These are phyloP conservation scores for Paraurostyla sp. DNA, from an alignment of 73 alveolate genomes.

Conservation along the genomic window DNA sequence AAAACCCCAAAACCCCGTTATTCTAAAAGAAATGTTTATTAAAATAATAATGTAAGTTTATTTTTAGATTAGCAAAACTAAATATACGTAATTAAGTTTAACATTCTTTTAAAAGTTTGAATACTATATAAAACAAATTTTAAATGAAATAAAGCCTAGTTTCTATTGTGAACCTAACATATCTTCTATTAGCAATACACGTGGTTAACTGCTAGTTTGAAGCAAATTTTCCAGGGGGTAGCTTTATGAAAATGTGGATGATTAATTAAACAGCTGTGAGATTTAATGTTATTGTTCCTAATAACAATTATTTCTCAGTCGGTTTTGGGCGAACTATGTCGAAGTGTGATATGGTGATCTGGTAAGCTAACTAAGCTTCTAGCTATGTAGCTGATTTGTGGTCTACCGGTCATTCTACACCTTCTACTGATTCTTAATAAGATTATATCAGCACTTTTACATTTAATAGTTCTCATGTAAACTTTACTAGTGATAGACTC, in stretches of 20 bases:
- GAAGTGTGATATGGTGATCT: constrained; percentile 7
- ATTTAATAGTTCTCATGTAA: background rate
- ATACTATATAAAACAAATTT: no score
- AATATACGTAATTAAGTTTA: no score
- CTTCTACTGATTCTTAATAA: background rate
- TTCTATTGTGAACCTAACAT: no score
- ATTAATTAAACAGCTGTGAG: background rate
- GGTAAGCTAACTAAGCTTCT: background rate
- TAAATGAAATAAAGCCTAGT: no score
- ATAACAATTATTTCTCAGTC: background rate
- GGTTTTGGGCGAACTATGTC: constrained; percentile 26
- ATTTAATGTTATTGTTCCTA: constrained; percentile 10
- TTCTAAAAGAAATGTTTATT: no score
- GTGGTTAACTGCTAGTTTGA: no score
- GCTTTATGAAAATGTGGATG: background rate
- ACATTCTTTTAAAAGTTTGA: no score
- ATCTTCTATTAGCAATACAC: no score
- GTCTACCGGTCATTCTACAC: background rate
- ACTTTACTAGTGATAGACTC: background rate
- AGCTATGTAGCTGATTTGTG: background rate
- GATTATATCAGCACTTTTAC: background rate
- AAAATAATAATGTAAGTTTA: no score
- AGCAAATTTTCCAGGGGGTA: constrained; percentile 30
- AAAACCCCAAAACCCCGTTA: no score
- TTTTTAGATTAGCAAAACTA: no score